Conservation (phyloP, 352 stramenopile genomes). For the Phytophthora pistaciae region DNA sequence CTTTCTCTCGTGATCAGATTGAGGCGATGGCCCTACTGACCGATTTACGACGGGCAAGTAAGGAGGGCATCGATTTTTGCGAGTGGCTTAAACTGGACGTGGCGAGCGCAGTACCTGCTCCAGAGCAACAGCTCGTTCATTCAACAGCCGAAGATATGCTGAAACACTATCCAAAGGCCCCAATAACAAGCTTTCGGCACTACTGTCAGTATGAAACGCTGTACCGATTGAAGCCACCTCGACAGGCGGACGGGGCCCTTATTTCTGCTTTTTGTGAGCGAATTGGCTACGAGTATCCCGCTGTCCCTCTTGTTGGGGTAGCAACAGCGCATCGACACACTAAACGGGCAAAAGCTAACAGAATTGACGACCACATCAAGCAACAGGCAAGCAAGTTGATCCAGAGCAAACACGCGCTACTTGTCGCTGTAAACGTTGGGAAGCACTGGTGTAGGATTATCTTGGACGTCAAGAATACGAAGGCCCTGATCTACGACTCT, state of each 20-base stretch:
- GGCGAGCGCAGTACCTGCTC: not conserved
- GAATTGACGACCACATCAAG: slow-evolving; percentile 3
- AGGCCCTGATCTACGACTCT: slow-evolving; percentile 2
- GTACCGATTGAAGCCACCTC: not conserved
- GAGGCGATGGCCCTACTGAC: not conserved
- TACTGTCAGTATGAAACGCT: slow-evolving; percentile 1
- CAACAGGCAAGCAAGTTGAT: not conserved
- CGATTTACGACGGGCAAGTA: not conserved
- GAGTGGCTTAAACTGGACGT: not conserved
- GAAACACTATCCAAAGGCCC: not conserved
- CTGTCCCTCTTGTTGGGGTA: not conserved
- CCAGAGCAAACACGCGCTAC: not conserved
- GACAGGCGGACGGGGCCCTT: not conserved
- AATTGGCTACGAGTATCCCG: not conserved
- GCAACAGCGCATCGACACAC: not conserved
- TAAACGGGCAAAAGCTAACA: not conserved
- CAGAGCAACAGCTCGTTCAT: not conserved
- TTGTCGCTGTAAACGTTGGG: slow-evolving; percentile 6
- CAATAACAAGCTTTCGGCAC: not conserved
- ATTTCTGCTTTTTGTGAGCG: slow-evolving; percentile 4
- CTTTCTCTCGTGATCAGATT: not conserved
- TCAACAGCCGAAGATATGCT: not conserved
- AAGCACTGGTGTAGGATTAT: slow-evolving; percentile 14
- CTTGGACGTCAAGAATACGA: not conserved
- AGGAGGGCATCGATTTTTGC: not conserved